These are phyloP conservation scores for Halophytophthora batemanensis DNA, from an alignment of 352 stramenopile genomes.

Conservation along the genomic window DNA sequence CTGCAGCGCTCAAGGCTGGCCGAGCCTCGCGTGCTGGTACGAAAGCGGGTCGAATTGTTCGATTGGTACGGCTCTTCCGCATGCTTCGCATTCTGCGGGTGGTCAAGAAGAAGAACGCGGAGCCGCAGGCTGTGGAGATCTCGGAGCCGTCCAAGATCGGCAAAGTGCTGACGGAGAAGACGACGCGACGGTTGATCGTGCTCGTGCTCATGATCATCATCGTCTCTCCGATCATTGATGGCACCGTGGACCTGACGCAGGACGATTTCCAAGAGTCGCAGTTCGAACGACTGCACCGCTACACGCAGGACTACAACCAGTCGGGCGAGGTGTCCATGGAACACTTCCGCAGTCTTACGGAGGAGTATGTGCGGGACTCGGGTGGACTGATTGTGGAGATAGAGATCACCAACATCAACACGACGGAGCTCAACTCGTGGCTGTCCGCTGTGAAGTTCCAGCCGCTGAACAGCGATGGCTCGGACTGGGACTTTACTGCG, in stretches of 20 bases:
- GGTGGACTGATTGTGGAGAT: slow-evolving; percentile 71
- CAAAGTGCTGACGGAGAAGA: slow-evolving; percentile 94
- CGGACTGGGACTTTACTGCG: slow-evolving; percentile 42
- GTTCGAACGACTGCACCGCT: slow-evolving; percentile 79
- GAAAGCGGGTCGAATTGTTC: slow-evolving; percentile 89
- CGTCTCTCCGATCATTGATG: slow-evolving; percentile 79
- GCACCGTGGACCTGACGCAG: slow-evolving; percentile 57
- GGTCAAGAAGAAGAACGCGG: slow-evolving; percentile 69
- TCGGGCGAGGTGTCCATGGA: slow-evolving; percentile 43
- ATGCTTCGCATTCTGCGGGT: slow-evolving; percentile 87
- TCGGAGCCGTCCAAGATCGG: slow-evolving; percentile 92
- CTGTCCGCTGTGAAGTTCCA: slow-evolving; percentile 62
- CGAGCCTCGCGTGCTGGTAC: slow-evolving; percentile 83
- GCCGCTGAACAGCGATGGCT: slow-evolving; percentile 30
- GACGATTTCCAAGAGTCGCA: slow-evolving; percentile 78
- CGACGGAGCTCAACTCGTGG: slow-evolving; percentile 41
- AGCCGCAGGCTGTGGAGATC: slow-evolving; percentile 60
- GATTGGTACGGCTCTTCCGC: slow-evolving; percentile 89
- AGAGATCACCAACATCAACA: slow-evolving; percentile 48
- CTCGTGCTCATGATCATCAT: slow-evolving; percentile 89
- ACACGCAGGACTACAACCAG: slow-evolving; percentile 80
- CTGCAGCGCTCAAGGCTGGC: slow-evolving; percentile 76
- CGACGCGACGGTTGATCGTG: slow-evolving; percentile 90
- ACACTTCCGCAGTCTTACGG: slow-evolving; percentile 52
- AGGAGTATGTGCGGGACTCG: slow-evolving; percentile 72